These are phyloP conservation scores for Castanea mollissima DNA, from an alignment of 306 rosid species.

Conservation along the genomic window DNA sequence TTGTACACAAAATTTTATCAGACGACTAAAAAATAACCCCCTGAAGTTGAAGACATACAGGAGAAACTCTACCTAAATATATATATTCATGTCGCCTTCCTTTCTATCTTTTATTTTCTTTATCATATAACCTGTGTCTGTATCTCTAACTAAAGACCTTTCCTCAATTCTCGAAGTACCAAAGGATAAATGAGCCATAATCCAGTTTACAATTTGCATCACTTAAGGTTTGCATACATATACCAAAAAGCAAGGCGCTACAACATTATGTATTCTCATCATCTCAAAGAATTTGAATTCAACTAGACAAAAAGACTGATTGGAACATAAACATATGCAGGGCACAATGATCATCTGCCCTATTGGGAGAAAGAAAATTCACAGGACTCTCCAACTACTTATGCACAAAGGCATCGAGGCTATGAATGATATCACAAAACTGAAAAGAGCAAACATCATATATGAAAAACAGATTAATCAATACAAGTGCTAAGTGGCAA, in stretches of 20 bases:
- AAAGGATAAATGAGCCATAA: neutral
- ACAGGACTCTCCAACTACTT: neutral
- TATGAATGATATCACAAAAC: neutral
- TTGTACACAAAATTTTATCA: no score
- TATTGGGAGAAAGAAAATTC: neutral
- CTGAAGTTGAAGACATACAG: no score
- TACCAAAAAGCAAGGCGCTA: neutral
- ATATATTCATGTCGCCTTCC: neutral
- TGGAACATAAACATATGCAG: neutral
- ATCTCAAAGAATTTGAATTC: neutral
- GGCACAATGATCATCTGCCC: neutral
- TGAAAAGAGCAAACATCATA: neutral
- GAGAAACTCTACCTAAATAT: no score
- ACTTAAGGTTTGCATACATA: neutral
- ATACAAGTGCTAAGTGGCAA: neutral
- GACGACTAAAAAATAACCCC: no score
- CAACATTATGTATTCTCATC: neutral
- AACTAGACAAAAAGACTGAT: neutral
- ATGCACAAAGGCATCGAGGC: neutral
- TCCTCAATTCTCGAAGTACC: neutral
- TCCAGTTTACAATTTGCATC: neutral
- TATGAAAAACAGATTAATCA: neutral
- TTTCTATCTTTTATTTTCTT: neutral
- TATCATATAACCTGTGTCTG: neutral
- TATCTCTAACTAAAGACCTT: neutral